phyloP scores from a whole-genome alignment of 2,329 filamentous ascomycete genomes.

The Aspergillus thermomutatus region DNA sequence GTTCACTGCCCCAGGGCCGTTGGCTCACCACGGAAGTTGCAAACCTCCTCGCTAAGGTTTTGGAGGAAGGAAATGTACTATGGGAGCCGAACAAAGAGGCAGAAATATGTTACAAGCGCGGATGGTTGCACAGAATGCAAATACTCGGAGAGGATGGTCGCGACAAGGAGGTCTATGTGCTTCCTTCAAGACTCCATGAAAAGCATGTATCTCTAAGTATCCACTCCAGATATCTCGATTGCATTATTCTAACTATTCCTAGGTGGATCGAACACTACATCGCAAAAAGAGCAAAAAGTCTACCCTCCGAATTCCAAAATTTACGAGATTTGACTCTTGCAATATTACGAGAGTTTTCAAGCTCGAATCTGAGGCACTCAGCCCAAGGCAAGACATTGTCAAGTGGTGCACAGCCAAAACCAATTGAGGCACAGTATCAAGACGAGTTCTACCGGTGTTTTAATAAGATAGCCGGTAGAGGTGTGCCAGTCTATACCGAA shows the following conservation, averaged over 20 bases:
- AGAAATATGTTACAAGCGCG: not conserved
- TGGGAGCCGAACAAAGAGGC: not conserved
- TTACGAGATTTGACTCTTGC: not conserved
- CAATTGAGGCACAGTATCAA: constrained; percentile 4
- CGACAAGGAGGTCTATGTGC: not conserved
- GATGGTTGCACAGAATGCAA: not conserved
- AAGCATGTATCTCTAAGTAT: not conserved
- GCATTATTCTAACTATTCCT: not conserved
- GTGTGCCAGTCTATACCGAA: constrained; percentile 1
- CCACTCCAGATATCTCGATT: not conserved
- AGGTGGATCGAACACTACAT: constrained; percentile 1
- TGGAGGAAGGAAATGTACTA: too few relatives aligned
- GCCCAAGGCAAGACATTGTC: constrained; percentile 1
- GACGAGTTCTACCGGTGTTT: constrained; percentile 3
- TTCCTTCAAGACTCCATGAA: constrained; percentile 1
- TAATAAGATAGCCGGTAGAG: constrained; percentile 1
- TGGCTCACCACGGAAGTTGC: not conserved
- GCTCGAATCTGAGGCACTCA: not conserved
- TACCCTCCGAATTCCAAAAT: not conserved
- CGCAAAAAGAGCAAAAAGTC: not conserved
- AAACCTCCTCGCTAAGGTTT: not conserved
- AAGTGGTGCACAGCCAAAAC: not conserved
- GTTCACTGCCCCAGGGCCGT: not conserved
- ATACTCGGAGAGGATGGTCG: not conserved
- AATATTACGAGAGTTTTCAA: not conserved